Percentiles rank a stretch among this genome's conserved stretches.
Conservation (phyloP, 2,329 filamentous ascomycete genomes). For the Elsinoe necatrix region DNA sequence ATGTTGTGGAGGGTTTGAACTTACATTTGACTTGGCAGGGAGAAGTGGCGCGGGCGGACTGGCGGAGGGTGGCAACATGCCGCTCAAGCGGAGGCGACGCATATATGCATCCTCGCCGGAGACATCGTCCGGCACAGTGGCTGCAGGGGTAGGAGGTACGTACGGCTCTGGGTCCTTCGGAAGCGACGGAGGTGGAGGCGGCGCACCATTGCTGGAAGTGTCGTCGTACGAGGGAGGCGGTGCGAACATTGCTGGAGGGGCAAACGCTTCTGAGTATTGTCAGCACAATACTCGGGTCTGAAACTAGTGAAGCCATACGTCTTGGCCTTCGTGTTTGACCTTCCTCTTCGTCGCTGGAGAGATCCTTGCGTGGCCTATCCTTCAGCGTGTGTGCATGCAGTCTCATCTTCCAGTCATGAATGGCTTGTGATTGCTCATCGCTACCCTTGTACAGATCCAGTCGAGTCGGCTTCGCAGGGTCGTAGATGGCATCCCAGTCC, state of each 20-base stretch:
- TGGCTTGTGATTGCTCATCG: constrained; percentile 72
- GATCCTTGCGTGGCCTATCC: constrained; percentile 36
- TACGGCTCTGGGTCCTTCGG: constrained; percentile 19
- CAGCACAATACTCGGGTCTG: constrained; percentile 1
- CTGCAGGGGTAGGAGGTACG: constrained; percentile 32
- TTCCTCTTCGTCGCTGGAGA: constrained; percentile 41
- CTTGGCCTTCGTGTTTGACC: constrained; percentile 36
- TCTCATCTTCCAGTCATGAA: constrained; percentile 75
- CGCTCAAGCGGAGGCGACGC: constrained; percentile 51
- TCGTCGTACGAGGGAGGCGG: constrained; percentile 32
- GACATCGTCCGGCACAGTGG: constrained; percentile 46
- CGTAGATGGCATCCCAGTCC: constrained; percentile 89
- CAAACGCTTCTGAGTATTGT: constrained; percentile 32
- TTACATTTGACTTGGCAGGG: constrained; percentile 26
- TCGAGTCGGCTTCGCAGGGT: constrained; percentile 71
- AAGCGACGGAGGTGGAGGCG: constrained; percentile 20
- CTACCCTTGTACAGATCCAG: constrained; percentile 77
- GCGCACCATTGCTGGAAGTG: constrained; percentile 26
- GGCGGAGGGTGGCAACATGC: constrained; percentile 3
- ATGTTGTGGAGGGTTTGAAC: constrained; percentile 18
- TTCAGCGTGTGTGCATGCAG: constrained; percentile 63
- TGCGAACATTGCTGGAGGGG: constrained; percentile 44
- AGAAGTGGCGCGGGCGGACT: background rate
- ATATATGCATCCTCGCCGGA: constrained; percentile 64
- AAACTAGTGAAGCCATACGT: constrained; percentile 32